A percentile compares a stretch with the other conserved stretches of the same genome.
Evolutionary conservation across 805 yeast genomes (phyloP).

Genomic region (Diddensiella caesifluorescens): DNA sequence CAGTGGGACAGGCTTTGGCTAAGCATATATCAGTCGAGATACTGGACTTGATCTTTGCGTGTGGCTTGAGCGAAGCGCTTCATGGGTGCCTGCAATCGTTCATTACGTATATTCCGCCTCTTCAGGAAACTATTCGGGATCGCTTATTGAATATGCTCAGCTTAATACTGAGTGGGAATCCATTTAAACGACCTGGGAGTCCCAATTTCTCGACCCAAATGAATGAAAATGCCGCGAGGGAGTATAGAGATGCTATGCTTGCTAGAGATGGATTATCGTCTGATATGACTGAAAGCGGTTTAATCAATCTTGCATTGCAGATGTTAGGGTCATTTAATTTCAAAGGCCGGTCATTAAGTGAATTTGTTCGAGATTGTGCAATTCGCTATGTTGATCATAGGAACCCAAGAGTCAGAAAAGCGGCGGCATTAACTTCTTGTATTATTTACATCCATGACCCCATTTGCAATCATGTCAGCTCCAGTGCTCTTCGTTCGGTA

Average conservation of each 20-base stretch:
- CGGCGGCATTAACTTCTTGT: constrained; percentile 82
- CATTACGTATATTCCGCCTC: constrained; percentile 69
- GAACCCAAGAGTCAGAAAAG: constrained; percentile 69
- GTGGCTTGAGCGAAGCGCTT: constrained; percentile 80
- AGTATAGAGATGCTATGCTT: constrained; percentile 69
- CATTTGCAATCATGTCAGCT: constrained; percentile 77
- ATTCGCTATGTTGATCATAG: constrained; percentile 80
- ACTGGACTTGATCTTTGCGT: constrained; percentile 69
- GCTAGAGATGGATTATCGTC: constrained; percentile 58
- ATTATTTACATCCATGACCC: constrained; percentile 71
- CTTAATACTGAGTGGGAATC: constrained; percentile 71
- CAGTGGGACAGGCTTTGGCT: constrained; percentile 90
- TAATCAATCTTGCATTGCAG: constrained; percentile 71
- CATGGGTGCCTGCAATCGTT: constrained; percentile 66
- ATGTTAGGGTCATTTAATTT: constrained; percentile 74
- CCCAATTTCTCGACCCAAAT: constrained; percentile 60
- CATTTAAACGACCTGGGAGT: constrained; percentile 79
- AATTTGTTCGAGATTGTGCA: constrained; percentile 80
- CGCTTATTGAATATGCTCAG: constrained; percentile 68
- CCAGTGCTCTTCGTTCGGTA: constrained; percentile 74
- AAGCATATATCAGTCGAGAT: constrained; percentile 81
- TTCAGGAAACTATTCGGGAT: constrained; percentile 66
- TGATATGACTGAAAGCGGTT: constrained; percentile 43
- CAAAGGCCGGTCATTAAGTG: constrained; percentile 69
- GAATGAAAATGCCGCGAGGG: constrained; percentile 62